These are phyloP conservation scores for Lycium ferocissimum DNA, from an alignment of 257 asterid genomes.

Conservation along the genomic window DNA sequence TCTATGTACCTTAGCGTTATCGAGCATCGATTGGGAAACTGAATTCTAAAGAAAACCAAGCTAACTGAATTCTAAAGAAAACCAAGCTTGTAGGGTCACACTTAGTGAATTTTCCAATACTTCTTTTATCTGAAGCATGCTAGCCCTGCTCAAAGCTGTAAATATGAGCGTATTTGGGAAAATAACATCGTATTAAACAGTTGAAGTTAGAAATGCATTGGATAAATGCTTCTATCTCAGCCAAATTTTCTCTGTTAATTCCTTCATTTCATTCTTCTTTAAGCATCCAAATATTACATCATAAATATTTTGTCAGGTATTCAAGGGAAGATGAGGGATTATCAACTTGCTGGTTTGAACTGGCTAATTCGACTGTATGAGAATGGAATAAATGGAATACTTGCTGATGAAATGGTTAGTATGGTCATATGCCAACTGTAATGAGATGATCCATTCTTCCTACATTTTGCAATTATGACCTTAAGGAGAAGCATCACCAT, in stretches of 20 bases:
- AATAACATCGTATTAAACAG: neutral
- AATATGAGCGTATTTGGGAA: neutral
- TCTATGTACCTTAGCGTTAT: neutral
- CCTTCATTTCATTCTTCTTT: slow-evolving; percentile 22
- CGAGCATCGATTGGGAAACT: neutral
- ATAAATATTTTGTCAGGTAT: slow-evolving; percentile 63
- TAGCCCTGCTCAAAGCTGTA: slow-evolving; percentile 2
- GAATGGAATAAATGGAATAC: slow-evolving; percentile 98
- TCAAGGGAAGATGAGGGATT: slow-evolving; percentile 99
- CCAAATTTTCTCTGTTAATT: neutral
- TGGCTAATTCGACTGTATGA: slow-evolving; percentile 97
- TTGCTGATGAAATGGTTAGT: slow-evolving; percentile 98
- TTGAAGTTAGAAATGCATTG: neutral
- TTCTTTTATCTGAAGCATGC: slow-evolving; percentile 9
- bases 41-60: slow-evolving; percentile 17
- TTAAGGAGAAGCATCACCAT: neutral
- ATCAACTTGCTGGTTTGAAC: slow-evolving; percentile 98
- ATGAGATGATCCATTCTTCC: slow-evolving; percentile 25
- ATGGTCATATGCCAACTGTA: slow-evolving; percentile 11
- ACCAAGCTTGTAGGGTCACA: neutral
- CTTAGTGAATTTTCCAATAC: neutral
- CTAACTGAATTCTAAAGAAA: slow-evolving; percentile 10
- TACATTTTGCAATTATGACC: too few species aligned
- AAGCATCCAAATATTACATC: neutral
- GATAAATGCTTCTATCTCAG: neutral